Evolutionary conservation across 2,329 filamentous ascomycete genomes (phyloP), one percentile per base, ranked within the genome.

Genomic region (Venturia carpophila): DNA sequence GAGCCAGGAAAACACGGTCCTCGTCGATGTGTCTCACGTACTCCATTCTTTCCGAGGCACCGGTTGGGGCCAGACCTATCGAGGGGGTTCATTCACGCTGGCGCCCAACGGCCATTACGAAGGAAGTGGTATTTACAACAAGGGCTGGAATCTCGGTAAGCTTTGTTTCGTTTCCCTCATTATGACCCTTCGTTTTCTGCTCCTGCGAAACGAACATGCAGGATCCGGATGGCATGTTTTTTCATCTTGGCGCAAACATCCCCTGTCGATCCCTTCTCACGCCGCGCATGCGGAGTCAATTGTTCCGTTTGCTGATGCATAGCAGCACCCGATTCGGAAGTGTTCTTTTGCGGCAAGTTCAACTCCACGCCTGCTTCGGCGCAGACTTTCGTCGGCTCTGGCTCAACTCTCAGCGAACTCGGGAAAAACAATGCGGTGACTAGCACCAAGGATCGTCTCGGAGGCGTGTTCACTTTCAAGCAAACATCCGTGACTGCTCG

Each of bases 21-120:
- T 88, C 30, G 82, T 87, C 6, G 86, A 89, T 71, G 83, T 88
- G 9, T 87, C 85, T 1, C 86, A 89, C 67, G 73, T 76, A n/a
- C 74, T 89, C 47, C 80, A 84, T 1, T 87, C 85, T 1, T 87
- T 81, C 65, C 78, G 85, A 43, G 83, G 84, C 0, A 77, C 83
- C 68, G 83, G 84, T 0, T 77, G 86, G 42, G 82, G 83, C n/a
- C 86, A 89, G 71, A 78, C 79, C 43, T 89, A 87, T 69, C 77
- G 83, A 6, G 82, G 82, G n/a, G 86, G 86, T 0, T 79, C 79
- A 56, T 83, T 89, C 39, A 75, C 75, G 1, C 76, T 87, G 2
- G 73, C 75, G n/a, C 69, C 72, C 0, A 79, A 83, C 49, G 77
- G 79, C 0, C 80, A 79, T 64, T 89, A 88, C 68, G 80, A 82